Evolutionary conservation across 768 basidiomycete species (phyloP).

Genomic region (Dioszegia crocea): DNA sequence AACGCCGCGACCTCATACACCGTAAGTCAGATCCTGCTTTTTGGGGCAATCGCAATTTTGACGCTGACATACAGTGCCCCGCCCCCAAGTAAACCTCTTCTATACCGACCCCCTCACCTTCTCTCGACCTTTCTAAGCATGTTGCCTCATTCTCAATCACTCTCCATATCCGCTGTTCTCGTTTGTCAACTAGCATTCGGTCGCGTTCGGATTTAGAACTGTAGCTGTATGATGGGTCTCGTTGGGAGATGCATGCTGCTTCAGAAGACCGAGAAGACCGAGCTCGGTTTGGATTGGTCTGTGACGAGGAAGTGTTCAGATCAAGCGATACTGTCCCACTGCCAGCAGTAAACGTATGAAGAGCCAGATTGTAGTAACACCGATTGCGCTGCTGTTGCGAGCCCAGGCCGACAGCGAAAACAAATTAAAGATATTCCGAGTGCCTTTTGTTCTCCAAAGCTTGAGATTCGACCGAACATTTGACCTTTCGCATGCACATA

Average conservation of each 20-base stretch:
- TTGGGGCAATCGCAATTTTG: not conserved
- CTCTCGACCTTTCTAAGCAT: no score
- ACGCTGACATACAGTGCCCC: constrained; percentile 3
- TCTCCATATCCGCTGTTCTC: not conserved
- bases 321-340: no score
- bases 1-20: constrained; percentile 40
- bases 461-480: no score
- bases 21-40: constrained; percentile 15
- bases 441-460: no score
- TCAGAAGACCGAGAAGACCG: not conserved
- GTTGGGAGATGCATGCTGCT: not conserved
- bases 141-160: not conserved
- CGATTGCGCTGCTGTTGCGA: no score
- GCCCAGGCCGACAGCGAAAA: no score
- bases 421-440: no score
- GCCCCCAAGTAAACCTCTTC: constrained; percentile 3
- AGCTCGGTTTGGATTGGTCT: no score
- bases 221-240: not conserved
- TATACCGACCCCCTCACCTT: not conserved
- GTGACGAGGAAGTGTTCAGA: no score
- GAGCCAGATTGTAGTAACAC: no score
- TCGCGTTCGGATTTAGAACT: not conserved
- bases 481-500: no score
- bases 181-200: not conserved
- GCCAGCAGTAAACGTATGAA: no score